Conservation (phyloP, 805 yeast species). For the Candida xyloterini region DNA sequence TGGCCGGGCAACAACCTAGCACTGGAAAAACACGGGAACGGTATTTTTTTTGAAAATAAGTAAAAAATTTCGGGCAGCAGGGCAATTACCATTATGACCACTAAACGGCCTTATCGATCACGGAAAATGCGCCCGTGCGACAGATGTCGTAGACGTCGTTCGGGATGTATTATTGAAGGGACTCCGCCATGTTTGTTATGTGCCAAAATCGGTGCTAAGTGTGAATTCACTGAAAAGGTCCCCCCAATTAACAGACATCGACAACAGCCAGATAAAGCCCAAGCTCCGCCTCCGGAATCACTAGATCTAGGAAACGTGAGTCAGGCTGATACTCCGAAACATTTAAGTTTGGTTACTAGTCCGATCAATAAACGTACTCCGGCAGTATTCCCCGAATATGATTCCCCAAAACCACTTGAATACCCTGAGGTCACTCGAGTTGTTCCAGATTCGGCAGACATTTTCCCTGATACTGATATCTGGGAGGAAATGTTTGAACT, state of each 20-base stretch:
- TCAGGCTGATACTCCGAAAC: not conserved
- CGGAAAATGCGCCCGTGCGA: conserved; percentile 18
- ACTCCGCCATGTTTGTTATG: conserved; percentile 14
- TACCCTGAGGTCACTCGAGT: not conserved
- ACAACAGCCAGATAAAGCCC: not conserved
- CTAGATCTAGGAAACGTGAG: no score
- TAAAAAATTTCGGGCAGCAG: conserved; percentile 2
- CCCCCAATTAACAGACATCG: conserved; percentile 17
- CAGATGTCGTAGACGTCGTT: conserved; percentile 15
- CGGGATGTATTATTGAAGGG: conserved; percentile 14
- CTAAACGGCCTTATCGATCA: conserved; percentile 17
- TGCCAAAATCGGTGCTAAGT: conserved; percentile 5
- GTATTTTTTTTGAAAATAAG: not conserved
- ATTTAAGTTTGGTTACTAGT: no score
- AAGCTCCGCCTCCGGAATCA: not conserved
- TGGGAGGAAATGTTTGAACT: conserved; percentile 16
- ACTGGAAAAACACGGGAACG: no score
- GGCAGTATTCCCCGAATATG: no score
- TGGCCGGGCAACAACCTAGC: conserved; percentile 1
- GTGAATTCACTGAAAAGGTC: conserved; percentile 18
- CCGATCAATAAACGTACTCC: no score
- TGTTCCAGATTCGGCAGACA: not conserved
- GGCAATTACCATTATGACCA: conserved; percentile 1
- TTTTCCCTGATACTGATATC: conserved; percentile 6
- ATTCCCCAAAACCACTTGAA: no score